Base-by-base conservation (phyloP, 805 yeast genomes). In the Hanseniaspora occidentalis region DNA sequence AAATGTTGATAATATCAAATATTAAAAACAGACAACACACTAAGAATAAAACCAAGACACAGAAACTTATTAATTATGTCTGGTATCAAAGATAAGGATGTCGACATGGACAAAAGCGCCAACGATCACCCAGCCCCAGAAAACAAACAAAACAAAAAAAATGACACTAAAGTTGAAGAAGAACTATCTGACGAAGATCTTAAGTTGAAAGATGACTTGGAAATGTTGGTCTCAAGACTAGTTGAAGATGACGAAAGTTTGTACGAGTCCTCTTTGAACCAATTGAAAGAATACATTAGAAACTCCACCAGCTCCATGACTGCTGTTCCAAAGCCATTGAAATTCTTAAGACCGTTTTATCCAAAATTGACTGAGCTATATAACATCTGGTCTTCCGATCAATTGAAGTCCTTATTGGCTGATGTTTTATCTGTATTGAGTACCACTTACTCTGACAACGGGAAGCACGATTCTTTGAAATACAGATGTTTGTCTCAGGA, bases 221-320 rank as follows among this genome's bases (percentile, higher is more conserved):
- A 88, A 52, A 64, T 76, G 69, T 69, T 92, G 29, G 96, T 86
- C 9, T 94, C 85, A 59, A 73, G 84, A 40, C 66, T 92, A 46
- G 63, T 63, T 45, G 86, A 77, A 47, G 58, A 73, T 2, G 67
- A 70, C 44, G 51, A 47, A 3, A 37, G 50, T 1, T 43, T 75
- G 17, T 82, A 84, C 55, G 62, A 62, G 26, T 64, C 75, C 10
- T 71, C 85, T n/a, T 69, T 92, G 50, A 69, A 70, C 33, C 69
- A 78, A 39, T 71, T 92, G 59, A 86, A 85, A 55, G 73, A 70
- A 37, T 75, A 75, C 51, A 88, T 92, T 52, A 76, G 84, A 49
- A 94, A 92, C 41, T 83, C 96, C 10, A 92, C 99, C 2, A 84
- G 96, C 29, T 88, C 96, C 7, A 92, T 92, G 96, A 92, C 98